Conservation (phyloP, 306 rosid species). For the Vigna radiata region DNA sequence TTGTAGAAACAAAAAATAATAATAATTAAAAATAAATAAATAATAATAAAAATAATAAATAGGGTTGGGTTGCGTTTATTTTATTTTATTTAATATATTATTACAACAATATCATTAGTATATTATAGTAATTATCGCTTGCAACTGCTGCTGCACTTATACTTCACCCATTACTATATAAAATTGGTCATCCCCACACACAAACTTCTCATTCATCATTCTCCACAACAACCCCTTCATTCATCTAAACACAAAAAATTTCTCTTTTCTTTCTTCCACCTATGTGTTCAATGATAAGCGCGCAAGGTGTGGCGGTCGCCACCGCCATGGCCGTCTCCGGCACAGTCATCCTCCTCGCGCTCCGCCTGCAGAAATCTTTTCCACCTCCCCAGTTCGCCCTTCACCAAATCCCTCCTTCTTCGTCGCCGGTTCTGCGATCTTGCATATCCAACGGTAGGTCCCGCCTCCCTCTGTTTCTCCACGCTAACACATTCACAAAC, state of each 20-base stretch:
- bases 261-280: background rate
- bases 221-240: background rate
- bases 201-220: constrained; percentile 24
- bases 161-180: constrained; percentile 7
- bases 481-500: constrained; percentile 24
- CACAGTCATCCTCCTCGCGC: constrained; percentile 86
- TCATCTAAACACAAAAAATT: background rate
- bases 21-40: too few species aligned
- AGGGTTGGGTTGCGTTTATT: too few species aligned
- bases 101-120: background rate
- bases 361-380: constrained; percentile 67
- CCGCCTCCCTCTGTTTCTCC: background rate
- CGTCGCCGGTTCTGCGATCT: constrained; percentile 69
- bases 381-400: constrained; percentile 53
- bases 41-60: too few species aligned
- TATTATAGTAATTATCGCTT: background rate
- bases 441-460: constrained; percentile 81
- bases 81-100: background rate
- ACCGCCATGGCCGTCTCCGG: constrained; percentile 99
- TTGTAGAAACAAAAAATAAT: too few species aligned
- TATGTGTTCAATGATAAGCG: constrained; percentile 69
- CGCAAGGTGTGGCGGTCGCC: constrained; percentile 89
- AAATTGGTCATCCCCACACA: constrained; percentile 3
- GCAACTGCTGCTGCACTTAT: background rate
- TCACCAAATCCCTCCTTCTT: constrained; percentile 40